Percentiles rank a stretch among this genome's conserved stretches.
Conservation (phyloP, 441 rosid genomes). For the Caryocar brasiliense region DNA sequence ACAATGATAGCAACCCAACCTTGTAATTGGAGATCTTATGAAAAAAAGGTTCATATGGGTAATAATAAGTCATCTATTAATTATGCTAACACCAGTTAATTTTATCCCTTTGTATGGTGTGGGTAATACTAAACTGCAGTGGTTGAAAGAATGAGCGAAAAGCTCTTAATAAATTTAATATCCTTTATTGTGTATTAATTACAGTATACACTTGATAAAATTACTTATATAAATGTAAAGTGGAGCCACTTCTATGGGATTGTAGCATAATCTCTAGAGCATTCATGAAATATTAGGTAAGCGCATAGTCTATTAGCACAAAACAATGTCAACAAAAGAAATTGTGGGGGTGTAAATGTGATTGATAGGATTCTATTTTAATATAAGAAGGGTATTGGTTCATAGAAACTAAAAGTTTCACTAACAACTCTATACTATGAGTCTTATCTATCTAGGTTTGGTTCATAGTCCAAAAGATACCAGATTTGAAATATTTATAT, state of each 20-base stretch:
- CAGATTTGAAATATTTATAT: not conserved
- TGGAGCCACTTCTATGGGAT: not conserved
- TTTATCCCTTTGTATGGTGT: not conserved
- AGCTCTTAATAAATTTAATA: not conserved
- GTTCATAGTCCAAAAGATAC: not conserved
- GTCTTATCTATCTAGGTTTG: not conserved
- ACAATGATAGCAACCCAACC: not conserved
- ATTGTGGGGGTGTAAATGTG: not conserved
- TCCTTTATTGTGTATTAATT: not conserved
- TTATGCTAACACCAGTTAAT: not conserved
- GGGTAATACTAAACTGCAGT: not conserved
- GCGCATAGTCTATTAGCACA: not conserved
- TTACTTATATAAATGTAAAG: no score
- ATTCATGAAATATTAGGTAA: not conserved
- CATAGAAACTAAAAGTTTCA: not conserved
- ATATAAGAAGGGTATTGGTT: not conserved
- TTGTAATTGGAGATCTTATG: conserved; percentile 2
- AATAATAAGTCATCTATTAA: not conserved
- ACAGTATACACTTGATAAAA: not conserved
- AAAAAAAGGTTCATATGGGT: not conserved
- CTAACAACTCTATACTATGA: not conserved
- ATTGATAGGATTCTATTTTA: not conserved
- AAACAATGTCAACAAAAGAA: not conserved
- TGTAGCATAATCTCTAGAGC: not conserved
- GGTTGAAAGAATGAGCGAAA: not conserved